Conservation (phyloP, 2,329 filamentous ascomycete species). For the Microcyclospora pomicola region DNA sequence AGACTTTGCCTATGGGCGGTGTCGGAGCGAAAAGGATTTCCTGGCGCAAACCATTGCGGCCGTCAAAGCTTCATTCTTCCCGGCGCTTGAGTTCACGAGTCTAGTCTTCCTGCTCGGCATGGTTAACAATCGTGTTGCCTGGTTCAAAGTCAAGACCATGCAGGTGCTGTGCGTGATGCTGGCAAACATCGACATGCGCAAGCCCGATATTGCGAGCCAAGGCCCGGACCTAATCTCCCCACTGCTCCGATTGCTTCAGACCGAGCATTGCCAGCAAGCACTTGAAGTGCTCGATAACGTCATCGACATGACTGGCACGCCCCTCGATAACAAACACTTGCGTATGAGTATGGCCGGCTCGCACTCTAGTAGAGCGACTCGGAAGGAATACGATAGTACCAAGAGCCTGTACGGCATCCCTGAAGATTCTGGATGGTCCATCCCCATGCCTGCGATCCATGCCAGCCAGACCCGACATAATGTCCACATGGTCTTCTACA, state of each 20-base stretch:
- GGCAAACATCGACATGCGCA: conserved; percentile 83
- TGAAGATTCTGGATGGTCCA: conserved; percentile 89
- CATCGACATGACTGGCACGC: conserved; percentile 74
- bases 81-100: conserved; percentile 67
- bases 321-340: conserved; percentile 86
- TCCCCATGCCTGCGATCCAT: conserved; percentile 82
- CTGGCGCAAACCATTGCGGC: conserved; percentile 59
- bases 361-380: conserved; percentile 62
- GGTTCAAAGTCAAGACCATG: conserved; percentile 91
- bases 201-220: conserved; percentile 75
- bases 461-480: conserved; percentile 77
- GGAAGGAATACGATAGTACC: conserved; percentile 88
- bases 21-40: conserved; percentile 60
- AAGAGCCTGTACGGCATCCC: conserved; percentile 94
- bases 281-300: conserved; percentile 86
- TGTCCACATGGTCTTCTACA: conserved; percentile 92
- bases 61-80: conserved; percentile 65
- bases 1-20: conserved; percentile 53
- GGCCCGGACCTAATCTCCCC: conserved; percentile 93
- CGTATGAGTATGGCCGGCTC: conserved; percentile 96
- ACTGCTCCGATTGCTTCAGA: conserved; percentile 74
- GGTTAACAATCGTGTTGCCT: conserved; percentile 73
- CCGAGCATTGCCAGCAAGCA: conserved; percentile 85
- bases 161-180: conserved; percentile 73
- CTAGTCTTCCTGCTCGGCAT: conserved; percentile 83